Evolutionary conservation across 164 flowering plant species (phyloP).

Genomic region (Sedum album): DNA sequence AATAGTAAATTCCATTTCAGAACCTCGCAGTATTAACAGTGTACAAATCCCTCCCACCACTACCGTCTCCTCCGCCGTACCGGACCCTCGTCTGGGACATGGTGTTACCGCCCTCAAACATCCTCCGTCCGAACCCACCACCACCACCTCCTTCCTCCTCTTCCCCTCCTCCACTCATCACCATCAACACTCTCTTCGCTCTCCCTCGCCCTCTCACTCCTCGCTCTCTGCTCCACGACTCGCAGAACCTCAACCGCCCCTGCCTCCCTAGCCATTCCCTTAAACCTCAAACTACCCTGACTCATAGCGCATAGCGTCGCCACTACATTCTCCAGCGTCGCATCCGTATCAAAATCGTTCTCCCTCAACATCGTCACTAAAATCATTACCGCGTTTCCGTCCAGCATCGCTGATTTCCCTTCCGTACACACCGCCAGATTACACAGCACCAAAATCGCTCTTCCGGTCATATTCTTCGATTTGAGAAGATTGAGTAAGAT

Average conservation of each 20-base stretch:
- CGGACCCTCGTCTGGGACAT: neutral
- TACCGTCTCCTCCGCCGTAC: neutral
- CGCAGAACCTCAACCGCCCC: conserved; percentile 62
- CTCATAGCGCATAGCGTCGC: conserved; percentile 66
- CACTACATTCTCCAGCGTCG: conserved; percentile 65
- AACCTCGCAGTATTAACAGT: neutral
- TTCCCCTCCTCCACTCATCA: conserved; percentile 37
- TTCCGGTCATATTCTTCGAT: conserved; percentile 26
- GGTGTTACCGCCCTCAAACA: neutral
- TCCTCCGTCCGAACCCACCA: neutral
- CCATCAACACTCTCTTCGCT: conserved; percentile 49
- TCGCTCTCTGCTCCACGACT: conserved; percentile 55
- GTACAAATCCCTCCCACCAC: conserved; percentile 2
- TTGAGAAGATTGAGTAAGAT: conserved; percentile 40
- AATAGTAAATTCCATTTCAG: neutral
- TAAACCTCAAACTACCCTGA: conserved; percentile 69
- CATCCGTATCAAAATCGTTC: conserved; percentile 27
- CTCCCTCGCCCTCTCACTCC: conserved; percentile 57
- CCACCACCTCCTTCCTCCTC: conserved; percentile 17
- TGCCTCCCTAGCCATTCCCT: conserved; percentile 69
- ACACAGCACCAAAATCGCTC: conserved; percentile 55
- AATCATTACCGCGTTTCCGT: conserved; percentile 57
- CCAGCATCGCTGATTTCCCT: conserved; percentile 79
- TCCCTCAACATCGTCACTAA: conserved; percentile 46
- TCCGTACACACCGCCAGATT: conserved; percentile 63